Conservation (phyloP, 1,284 basidiomycete species). For the Ceratobasidium sp. region DNA sequence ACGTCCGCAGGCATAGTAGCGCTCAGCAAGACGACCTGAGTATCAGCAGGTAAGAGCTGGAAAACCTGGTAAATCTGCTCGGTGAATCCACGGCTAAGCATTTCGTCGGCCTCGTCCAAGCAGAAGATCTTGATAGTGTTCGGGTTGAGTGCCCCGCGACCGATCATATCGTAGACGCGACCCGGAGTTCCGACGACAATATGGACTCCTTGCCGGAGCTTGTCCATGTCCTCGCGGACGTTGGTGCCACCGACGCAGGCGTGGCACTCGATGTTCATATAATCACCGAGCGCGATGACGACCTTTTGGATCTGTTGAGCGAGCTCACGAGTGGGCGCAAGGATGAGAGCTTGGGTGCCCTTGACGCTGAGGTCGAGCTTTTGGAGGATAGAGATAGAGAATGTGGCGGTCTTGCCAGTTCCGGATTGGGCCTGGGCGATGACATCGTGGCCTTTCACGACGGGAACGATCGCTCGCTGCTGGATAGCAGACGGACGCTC, state of each 20-base stretch:
- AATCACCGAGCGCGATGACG: slow-evolving; percentile 95
- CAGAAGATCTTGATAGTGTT: slow-evolving; percentile 99
- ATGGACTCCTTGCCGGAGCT: slow-evolving; percentile 98
- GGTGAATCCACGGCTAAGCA: slow-evolving; percentile 99
- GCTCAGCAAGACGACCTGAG: slow-evolving; percentile 96
- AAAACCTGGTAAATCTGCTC: slow-evolving; percentile 99
- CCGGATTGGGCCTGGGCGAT: slow-evolving; percentile 99
- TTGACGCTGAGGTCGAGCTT: slow-evolving; percentile 96
- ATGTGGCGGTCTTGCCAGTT: slow-evolving; percentile 99
- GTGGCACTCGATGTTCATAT: slow-evolving; percentile 99
- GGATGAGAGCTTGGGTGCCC: slow-evolving; percentile 96
- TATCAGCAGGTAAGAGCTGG: slow-evolving; percentile 97
- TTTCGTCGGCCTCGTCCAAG: slow-evolving; percentile 97
- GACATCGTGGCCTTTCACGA: slow-evolving; percentile 94
- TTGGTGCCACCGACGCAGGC: slow-evolving; percentile 99
- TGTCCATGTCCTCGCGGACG: slow-evolving; percentile 97
- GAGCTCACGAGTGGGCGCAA: slow-evolving; percentile 94
- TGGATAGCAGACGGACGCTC: slow-evolving; percentile 99
- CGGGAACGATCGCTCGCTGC: slow-evolving; percentile 96
- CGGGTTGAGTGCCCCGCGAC: slow-evolving; percentile 91
- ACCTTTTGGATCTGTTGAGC: slow-evolving; percentile 99
- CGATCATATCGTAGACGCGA: slow-evolving; percentile 99
- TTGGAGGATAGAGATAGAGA: slow-evolving; percentile 93
- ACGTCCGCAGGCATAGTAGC: slow-evolving; percentile 98
- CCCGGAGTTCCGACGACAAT: slow-evolving; percentile 98